Base-by-base conservation (phyloP, 2,329 filamentous ascomycete genomes). In the Penicillium polonicum region DNA sequence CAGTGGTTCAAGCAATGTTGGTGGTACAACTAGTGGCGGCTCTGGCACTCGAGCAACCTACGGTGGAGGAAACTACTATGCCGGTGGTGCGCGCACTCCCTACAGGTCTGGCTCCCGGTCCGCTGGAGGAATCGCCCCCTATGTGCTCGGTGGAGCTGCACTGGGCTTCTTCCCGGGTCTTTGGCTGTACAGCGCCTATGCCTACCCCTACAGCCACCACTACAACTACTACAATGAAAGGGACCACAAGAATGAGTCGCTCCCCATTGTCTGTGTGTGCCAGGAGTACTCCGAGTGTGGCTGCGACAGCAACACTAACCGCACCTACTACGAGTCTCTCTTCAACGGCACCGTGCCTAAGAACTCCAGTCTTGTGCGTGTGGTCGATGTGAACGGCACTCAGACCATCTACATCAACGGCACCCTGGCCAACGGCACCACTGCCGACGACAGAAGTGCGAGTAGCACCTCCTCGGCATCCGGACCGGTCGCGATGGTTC, bases 181-280 rank as follows among this genome's bases (percentile, higher is more conserved):
- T 15, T 86, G 83, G 80, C 74, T 84, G 0, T 83, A 80, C 65
- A 79, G 78, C 42, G 80, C 76, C 4, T 87, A 84, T 60, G 78
- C 78, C 2, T 87, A 88, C 68, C 71, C 78, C 3, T 85, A 82
- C 72, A 65, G 64, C 45, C 71, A 80, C 63, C 76, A 75, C 6
- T 78, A 76, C 36, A 78, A 82, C 66, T 78, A 77, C 57, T 78
- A 79, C 70, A 73, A 80, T 58, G 70, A 78, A 42, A 74, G 76
- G 7, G 74, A 69, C 35, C 75, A 78, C 43, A 62, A 67, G 10
- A 84, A 85, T 65, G 72, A 81, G 62, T 78, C 77, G 0, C 63
- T 82, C 13, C 83, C 83, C 0, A 80, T 86, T 7, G 72, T 79
- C 3, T 88, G 85, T 65, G 67, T 85, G 38, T 88, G 85, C 68